These are phyloP conservation scores for Lasiodiplodia citricola DNA, from an alignment of 2,329 filamentous ascomycete genomes.

Conservation along the genomic window DNA sequence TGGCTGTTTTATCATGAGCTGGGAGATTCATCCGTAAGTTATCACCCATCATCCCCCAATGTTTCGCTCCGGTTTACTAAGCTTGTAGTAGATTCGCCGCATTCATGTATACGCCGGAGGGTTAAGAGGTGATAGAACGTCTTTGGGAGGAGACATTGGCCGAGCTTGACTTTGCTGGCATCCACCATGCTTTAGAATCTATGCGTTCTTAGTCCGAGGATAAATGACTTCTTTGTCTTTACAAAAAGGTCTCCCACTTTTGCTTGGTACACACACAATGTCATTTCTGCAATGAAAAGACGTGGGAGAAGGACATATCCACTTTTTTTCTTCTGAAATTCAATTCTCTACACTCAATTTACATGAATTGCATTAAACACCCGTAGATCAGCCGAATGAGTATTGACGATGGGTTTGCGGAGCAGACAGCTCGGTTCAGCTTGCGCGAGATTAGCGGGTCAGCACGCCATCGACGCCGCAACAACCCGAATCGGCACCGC, in stretches of 20 bases:
- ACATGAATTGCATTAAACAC: too few relatives aligned
- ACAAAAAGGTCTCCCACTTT: too few relatives aligned
- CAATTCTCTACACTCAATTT: too few relatives aligned
- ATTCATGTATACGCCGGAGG: not conserved
- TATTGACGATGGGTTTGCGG: not conserved
- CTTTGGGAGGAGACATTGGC: not conserved
- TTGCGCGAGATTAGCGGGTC: not conserved
- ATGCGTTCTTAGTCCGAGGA: not conserved
- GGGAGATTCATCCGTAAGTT: not conserved
- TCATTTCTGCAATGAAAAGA: too few relatives aligned
- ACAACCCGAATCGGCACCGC: not conserved
- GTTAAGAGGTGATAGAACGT: not conserved
- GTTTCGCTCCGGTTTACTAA: not conserved
- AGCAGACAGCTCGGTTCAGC: not conserved
- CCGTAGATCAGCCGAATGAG: not conserved
- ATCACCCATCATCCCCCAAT: not conserved
- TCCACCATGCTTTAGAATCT: not conserved
- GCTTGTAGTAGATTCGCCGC: not conserved
- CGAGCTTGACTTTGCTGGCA: not conserved
- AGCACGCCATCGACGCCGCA: constrained; percentile 20
- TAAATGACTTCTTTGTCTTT: too few relatives aligned
- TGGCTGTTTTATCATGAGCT: not conserved
- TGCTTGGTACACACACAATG: too few relatives aligned
- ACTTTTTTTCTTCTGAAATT: too few relatives aligned
- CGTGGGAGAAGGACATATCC: too few relatives aligned